Evolutionary conservation across 768 basidiomycete genomes (phyloP).

Genomic region (Porphyrellus cyaneotinctus): DNA sequence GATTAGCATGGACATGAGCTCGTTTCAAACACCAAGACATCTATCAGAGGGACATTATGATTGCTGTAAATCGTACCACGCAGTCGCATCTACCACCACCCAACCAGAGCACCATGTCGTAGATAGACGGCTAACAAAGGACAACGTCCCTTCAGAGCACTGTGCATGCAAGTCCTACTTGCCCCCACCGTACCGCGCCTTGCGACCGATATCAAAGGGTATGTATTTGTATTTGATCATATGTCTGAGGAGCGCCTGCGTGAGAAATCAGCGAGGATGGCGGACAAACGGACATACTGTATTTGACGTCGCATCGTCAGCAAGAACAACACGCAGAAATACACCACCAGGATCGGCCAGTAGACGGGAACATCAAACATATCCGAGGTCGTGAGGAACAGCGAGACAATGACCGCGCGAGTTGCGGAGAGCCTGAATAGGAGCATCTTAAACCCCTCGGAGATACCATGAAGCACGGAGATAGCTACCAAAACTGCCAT

Average conservation of each 20-base stretch:
- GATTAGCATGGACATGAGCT: background rate
- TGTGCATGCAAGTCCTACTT: constrained; percentile 32
- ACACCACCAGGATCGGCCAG: constrained; percentile 97
- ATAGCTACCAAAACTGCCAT: constrained; percentile 89
- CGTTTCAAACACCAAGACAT: background rate
- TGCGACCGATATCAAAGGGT: constrained; percentile 93
- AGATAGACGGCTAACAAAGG: constrained; percentile 5
- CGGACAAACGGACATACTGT: constrained; percentile 54
- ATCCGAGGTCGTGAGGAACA: constrained; percentile 77
- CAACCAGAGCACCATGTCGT: constrained; percentile 11
- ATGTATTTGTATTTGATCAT: constrained; percentile 99
- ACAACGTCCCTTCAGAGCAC: constrained; percentile 5
- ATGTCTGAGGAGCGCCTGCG: constrained; percentile 52
- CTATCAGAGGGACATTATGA: constrained; percentile 20
- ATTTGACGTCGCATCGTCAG: constrained; percentile 96
- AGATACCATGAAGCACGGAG: background rate
- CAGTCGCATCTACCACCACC: constrained; percentile 17
- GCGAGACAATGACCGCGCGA: constrained; percentile 77
- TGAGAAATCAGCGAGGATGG: constrained; percentile 1
- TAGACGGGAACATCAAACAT: constrained; percentile 96
- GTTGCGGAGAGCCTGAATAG: constrained; percentile 82
- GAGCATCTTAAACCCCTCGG: background rate
- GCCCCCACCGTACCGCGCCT: constrained; percentile 73
- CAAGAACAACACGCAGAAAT: constrained; percentile 93
- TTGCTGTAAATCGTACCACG: constrained; percentile 27